Evolutionary conservation across 441 rosid genomes (phyloP).

Genomic region (Isatis lusitanica): DNA sequence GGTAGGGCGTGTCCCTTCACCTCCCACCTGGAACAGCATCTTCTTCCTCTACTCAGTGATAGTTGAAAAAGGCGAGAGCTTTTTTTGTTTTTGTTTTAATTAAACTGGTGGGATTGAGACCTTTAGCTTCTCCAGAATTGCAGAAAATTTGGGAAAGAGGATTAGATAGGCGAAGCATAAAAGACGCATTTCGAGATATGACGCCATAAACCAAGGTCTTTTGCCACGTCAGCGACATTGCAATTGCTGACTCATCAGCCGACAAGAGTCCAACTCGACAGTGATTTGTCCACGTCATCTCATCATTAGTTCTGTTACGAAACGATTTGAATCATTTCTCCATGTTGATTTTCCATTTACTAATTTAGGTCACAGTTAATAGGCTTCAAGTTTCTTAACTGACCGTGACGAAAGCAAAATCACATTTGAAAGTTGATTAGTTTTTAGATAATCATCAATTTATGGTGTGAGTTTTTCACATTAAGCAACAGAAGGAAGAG

Average conservation of each 20-base stretch:
- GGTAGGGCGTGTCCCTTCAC: slow-evolving; percentile 93
- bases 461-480: slow-evolving; percentile 4
- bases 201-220: not conserved
- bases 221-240: slow-evolving; percentile 21
- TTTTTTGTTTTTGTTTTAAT: not conserved
- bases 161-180: slow-evolving; percentile 16
- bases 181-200: slow-evolving; percentile 26
- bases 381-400: not conserved
- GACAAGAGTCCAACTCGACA: slow-evolving; percentile 15
- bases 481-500: slow-evolving; percentile 3
- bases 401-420: not conserved
- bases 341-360: too few species aligned
- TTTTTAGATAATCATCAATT: not conserved
- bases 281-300: slow-evolving; percentile 23
- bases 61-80: slow-evolving; percentile 11
- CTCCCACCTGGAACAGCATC: slow-evolving; percentile 99
- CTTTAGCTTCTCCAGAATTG: slow-evolving; percentile 19
- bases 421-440: not conserved
- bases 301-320: not conserved
- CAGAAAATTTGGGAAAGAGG: slow-evolving; percentile 16
- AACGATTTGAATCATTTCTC: too few species aligned
- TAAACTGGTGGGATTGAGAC: slow-evolving; percentile 15
- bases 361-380: not conserved
- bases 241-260: slow-evolving; percentile 27
- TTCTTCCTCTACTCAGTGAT: slow-evolving; percentile 25